These are phyloP conservation scores for Tolypocladium capitatum DNA, from an alignment of 2,329 filamentous ascomycete genomes.

Conservation along the genomic window DNA sequence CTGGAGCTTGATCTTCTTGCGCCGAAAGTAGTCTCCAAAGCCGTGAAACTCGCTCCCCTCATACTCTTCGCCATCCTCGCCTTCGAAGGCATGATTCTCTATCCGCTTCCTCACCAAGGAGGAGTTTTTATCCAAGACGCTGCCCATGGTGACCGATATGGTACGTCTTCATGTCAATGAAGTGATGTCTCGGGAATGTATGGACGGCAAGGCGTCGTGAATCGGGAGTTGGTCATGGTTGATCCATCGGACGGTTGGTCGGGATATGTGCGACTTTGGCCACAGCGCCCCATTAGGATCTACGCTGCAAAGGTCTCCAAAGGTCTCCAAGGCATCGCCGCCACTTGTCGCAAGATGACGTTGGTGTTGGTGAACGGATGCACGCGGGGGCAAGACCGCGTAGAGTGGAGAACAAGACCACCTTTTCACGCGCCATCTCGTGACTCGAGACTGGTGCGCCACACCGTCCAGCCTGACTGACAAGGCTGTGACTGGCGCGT, in stretches of 20 bases:
- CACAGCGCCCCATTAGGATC: background rate
- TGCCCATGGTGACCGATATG: slow-evolving; percentile 34
- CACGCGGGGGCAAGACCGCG: slow-evolving; percentile 12
- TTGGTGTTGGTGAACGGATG: background rate
- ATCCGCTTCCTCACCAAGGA: slow-evolving; percentile 48
- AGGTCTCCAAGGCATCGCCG: background rate
- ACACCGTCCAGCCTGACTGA: slow-evolving; percentile 7
- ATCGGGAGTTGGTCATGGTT: background rate
- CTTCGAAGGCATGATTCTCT: slow-evolving; percentile 55
- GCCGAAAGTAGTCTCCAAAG: slow-evolving; percentile 81
- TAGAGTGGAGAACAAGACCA: slow-evolving; percentile 18
- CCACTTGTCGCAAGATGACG: background rate
- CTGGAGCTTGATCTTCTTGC: slow-evolving; percentile 95
- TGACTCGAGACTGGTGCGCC: slow-evolving; percentile 14
- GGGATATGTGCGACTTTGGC: background rate
- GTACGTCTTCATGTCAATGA: too few species aligned
- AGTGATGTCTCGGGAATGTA: background rate
- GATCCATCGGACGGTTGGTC: background rate
- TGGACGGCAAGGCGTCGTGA: background rate
- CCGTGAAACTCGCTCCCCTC: slow-evolving; percentile 75
- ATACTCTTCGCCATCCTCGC: slow-evolving; percentile 86
- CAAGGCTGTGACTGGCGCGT: slow-evolving; percentile 6
- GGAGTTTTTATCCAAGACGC: slow-evolving; percentile 50
- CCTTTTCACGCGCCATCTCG: slow-evolving; percentile 27
- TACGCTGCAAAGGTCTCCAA: background rate